phyloP scores from a whole-genome alignment of 2,329 filamentous ascomycete species.

The Septoria petroselini region DNA sequence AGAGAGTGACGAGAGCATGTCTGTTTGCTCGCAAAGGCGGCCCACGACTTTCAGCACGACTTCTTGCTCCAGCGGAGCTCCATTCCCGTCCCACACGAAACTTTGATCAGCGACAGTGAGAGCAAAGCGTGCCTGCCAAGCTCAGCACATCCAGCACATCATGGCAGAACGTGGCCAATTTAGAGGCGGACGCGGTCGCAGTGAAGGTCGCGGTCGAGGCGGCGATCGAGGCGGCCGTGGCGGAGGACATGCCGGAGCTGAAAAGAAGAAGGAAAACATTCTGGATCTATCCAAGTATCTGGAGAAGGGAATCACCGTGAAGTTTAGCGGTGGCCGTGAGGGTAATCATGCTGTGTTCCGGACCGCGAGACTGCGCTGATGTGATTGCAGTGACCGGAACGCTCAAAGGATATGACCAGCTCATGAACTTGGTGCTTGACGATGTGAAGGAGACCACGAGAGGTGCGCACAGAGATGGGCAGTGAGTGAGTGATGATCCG shows the following conservation, averaged over 20 bases:
- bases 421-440: conserved; percentile 97
- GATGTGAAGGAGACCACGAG: conserved; percentile 86
- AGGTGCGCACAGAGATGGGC: conserved; percentile 57
- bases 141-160: conserved; percentile 14
- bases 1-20: neutral
- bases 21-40: neutral
- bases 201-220: conserved; percentile 44
- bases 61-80: neutral
- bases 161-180: conserved; percentile 58
- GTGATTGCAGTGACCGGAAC: conserved; percentile 68
- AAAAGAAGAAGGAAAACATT: conserved; percentile 97
- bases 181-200: conserved; percentile 44
- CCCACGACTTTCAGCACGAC: neutral
- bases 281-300: conserved; percentile 93
- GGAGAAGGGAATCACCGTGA: conserved; percentile 92
- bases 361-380: conserved; percentile 1
- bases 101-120: conserved; percentile 4
- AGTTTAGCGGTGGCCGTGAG: conserved; percentile 93
- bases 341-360: conserved; percentile 49
- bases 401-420: conserved; percentile 90
- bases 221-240: conserved; percentile 37
- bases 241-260: conserved; percentile 32
- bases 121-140: conserved; percentile 1
- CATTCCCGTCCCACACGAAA: conserved; percentile 7
- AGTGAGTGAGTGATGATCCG: neutral